Conservation (phyloP, 2,329 filamentous ascomycete species). For the Colletotrichum somersetense region DNA sequence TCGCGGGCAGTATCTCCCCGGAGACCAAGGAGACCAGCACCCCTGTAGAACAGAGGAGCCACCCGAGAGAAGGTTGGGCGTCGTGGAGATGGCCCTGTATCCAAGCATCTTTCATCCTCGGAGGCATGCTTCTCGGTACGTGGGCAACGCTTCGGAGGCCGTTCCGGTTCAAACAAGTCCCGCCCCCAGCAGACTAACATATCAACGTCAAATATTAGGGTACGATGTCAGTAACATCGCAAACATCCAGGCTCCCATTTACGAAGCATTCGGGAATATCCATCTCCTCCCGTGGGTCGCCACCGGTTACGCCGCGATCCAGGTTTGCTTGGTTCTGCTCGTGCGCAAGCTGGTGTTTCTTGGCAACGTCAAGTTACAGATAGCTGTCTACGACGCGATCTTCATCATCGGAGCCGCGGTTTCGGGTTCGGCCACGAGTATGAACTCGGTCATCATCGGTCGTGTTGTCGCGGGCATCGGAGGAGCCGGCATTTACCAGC, state of each 20-base stretch:
- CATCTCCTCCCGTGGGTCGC: slow-evolving; percentile 56
- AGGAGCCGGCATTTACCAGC: slow-evolving; percentile 49
- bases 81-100: slow-evolving; percentile 32
- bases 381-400: slow-evolving; percentile 45
- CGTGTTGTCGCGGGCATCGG: slow-evolving; percentile 51
- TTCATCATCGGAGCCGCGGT: slow-evolving; percentile 49
- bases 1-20: neutral
- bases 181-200: neutral
- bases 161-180: neutral
- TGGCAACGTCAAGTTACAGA: slow-evolving; percentile 50
- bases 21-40: slow-evolving; percentile 11
- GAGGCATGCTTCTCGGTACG: slow-evolving; percentile 33
- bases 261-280: slow-evolving; percentile 60
- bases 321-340: slow-evolving; percentile 51
- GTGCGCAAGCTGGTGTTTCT: slow-evolving; percentile 51
- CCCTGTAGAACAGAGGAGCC: neutral
- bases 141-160: neutral
- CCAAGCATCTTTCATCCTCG: slow-evolving; percentile 16
- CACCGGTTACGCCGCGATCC: slow-evolving; percentile 52
- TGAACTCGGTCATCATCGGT: slow-evolving; percentile 50
- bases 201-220: slow-evolving; percentile 44
- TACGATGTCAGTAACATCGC: slow-evolving; percentile 61
- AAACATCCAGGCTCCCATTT: slow-evolving; percentile 69
- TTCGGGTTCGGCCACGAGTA: slow-evolving; percentile 48
- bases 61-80: slow-evolving; percentile 25